phyloP scores from a whole-genome alignment of 805 yeast genomes.

The Wickerhamiella allomyrinae region DNA sequence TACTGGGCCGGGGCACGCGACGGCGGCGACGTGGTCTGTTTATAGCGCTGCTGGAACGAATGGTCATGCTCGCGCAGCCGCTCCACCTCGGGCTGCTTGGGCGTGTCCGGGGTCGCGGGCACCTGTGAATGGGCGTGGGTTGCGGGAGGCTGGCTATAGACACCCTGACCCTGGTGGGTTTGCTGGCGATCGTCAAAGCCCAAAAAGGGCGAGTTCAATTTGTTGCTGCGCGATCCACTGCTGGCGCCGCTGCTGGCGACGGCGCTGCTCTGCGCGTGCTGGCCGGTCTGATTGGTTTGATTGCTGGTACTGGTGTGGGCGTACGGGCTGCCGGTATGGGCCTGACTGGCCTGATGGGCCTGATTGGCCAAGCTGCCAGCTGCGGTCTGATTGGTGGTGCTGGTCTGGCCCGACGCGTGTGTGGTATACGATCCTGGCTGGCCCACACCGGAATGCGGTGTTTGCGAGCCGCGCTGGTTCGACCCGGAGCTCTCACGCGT shows the following conservation, averaged over 20 bases:
- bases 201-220: slow-evolving; percentile 2
- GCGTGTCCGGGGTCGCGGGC: slow-evolving; percentile 1
- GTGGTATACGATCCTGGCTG: neutral
- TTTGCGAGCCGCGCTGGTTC: neutral
- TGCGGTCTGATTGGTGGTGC: neutral
- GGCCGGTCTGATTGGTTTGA: neutral
- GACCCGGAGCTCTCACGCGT: neutral
- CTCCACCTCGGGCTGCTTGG: neutral
- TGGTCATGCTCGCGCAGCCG: slow-evolving; percentile 6
- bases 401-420: neutral
- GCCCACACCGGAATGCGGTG: neutral
- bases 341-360: slow-evolving; percentile 1
- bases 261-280: neutral
- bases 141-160: neutral
- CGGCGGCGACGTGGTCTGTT: slow-evolving; percentile 9
- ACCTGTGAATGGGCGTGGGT: neutral
- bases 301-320: neutral
- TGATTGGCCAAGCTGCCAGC: neutral
- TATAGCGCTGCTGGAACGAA: slow-evolving; percentile 11
- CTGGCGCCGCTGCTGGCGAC: neutral
- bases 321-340: neutral
- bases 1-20: slow-evolving; percentile 4
- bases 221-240: neutral
- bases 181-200: neutral
- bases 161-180: neutral